Evolutionary conservation across 1,139 yeast species (phyloP).

Genomic region (Yamadazyma triangularis): DNA sequence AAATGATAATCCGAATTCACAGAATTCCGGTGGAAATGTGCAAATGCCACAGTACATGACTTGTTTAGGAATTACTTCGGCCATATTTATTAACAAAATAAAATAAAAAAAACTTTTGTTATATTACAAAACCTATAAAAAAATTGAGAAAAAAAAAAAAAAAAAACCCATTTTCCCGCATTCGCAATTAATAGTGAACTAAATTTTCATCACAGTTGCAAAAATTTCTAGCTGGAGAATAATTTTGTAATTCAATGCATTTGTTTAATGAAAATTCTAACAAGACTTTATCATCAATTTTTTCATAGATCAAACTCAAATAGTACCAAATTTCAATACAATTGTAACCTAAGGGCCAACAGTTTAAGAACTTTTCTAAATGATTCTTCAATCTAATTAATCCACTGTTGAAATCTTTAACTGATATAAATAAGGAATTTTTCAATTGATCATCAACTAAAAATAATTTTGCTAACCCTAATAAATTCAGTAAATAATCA

Average conservation of each 20-base stretch:
- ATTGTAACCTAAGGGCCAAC: constrained; percentile 54
- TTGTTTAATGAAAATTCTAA: constrained; percentile 58
- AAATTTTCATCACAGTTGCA: constrained; percentile 12
- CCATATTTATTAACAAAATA: constrained; percentile 16
- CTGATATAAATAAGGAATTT: constrained; percentile 35
- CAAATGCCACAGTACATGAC: constrained; percentile 80
- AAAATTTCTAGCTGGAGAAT: constrained; percentile 53
- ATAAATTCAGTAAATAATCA: constrained; percentile 51
- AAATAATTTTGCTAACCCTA: constrained; percentile 62
- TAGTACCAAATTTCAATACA: constrained; percentile 73
- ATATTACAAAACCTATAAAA: too few relatives aligned
- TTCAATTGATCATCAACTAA: constrained; percentile 36
- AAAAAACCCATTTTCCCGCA: too few relatives aligned
- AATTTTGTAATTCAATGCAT: constrained; percentile 65
- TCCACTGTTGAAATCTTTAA: constrained; percentile 60
- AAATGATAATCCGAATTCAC: constrained; percentile 84
- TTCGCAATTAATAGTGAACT: not conserved
- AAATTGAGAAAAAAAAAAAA: too few relatives aligned
- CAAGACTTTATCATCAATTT: constrained; percentile 50
- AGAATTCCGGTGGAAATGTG: constrained; percentile 85
- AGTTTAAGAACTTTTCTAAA: constrained; percentile 45
- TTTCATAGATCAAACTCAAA: constrained; percentile 62
- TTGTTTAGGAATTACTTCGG: constrained; percentile 38
- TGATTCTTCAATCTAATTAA: constrained; percentile 58
- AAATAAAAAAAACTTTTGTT: not conserved